phyloP scores from a whole-genome alignment of 2,329 filamentous ascomycete genomes.

The Colletotrichum sp. region DNA sequence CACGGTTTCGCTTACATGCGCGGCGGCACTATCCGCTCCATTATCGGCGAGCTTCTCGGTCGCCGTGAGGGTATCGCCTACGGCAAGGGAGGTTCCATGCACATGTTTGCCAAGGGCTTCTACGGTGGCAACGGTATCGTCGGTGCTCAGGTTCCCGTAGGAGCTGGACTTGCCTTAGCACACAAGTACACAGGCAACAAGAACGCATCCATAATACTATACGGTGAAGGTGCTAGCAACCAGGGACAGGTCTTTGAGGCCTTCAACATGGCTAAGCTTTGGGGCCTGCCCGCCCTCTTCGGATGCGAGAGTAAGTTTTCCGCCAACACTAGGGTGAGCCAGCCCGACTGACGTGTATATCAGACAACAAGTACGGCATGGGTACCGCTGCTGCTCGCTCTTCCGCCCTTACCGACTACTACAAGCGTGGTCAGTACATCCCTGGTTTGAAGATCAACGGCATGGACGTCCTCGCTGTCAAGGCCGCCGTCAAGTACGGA shows the following conservation, averaged over 20 bases:
- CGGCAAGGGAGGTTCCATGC: constrained; percentile 99
- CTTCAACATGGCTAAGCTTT: constrained; percentile 99
- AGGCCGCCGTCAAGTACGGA: constrained; percentile 92
- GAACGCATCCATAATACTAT: constrained; percentile 87
- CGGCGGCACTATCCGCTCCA: constrained; percentile 85
- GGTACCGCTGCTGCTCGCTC: constrained; percentile 94
- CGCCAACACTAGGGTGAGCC: neutral
- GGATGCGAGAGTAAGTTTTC: constrained; percentile 89
- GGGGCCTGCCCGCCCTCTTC: constrained; percentile 94
- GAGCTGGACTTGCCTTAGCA: constrained; percentile 94
- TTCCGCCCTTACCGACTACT: constrained; percentile 97
- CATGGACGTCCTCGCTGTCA: constrained; percentile 98
- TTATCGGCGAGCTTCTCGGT: constrained; percentile 95
- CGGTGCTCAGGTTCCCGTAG: constrained; percentile 96
- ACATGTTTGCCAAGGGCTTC: constrained; percentile 99
- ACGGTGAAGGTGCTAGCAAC: constrained; percentile 98
- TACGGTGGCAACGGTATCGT: constrained; percentile 99
- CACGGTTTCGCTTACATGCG: constrained; percentile 99
- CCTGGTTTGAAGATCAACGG: constrained; percentile 99
- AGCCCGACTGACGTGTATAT: constrained; percentile 27
- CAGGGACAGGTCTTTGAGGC: constrained; percentile 99
- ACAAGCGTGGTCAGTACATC: constrained; percentile 99
- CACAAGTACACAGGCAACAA: constrained; percentile 91
- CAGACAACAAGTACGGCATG: constrained; percentile 99
- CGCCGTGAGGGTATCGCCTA: constrained; percentile 96